Conservation (phyloP, 2,329 filamentous ascomycete species). For the Cytospora piceae region DNA sequence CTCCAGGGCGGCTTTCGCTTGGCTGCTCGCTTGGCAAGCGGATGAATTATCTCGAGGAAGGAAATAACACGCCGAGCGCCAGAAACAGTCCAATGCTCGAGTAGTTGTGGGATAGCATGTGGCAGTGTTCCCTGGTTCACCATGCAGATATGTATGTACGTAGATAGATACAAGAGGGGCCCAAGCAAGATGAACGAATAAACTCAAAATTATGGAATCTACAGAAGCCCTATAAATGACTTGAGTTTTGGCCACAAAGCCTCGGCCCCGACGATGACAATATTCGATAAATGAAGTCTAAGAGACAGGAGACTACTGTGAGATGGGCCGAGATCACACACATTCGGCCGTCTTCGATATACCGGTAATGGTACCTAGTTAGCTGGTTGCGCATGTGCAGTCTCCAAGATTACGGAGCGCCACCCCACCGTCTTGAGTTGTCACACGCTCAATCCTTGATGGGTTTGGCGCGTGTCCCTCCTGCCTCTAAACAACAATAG, state of each 20-base stretch:
- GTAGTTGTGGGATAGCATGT: background rate
- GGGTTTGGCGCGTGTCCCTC: too few species aligned
- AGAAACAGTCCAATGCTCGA: background rate
- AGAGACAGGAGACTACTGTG: background rate
- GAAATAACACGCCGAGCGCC: background rate
- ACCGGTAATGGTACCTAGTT: background rate
- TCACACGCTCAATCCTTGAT: background rate
- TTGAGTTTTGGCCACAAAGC: constrained; percentile 16
- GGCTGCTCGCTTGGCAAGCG: background rate
- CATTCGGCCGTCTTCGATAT: constrained; percentile 6
- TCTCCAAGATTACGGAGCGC: too few species aligned
- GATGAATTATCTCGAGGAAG: background rate
- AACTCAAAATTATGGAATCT: background rate
- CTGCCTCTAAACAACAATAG: background rate
- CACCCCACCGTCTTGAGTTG: too few species aligned
- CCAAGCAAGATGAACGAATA: background rate
- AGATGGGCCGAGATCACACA: constrained; percentile 5
- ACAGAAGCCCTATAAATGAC: background rate
- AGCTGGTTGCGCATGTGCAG: background rate
- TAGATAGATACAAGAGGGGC: background rate
- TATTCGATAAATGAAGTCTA: constrained; percentile 19
- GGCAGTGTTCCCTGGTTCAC: background rate
- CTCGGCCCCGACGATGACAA: constrained; percentile 27
- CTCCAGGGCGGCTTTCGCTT: background rate
- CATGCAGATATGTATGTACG: background rate